Percentiles rank a stretch among this genome's conserved stretches.
Conservation (phyloP, 495 filamentous ascomycete genomes). For the Aspergillus cavernicola region DNA sequence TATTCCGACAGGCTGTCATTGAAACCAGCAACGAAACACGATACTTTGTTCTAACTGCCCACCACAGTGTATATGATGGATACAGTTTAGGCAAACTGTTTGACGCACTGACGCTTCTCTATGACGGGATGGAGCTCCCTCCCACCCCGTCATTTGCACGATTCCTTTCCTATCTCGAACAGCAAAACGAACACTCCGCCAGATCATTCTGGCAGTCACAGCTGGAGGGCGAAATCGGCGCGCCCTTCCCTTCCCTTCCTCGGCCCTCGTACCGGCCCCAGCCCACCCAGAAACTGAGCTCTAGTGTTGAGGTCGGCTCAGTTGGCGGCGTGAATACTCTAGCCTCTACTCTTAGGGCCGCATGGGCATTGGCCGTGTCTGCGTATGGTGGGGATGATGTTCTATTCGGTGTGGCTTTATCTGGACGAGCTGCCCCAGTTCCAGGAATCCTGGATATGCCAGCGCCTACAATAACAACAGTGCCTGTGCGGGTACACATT, state of each 20-base stretch:
- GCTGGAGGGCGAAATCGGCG: slow-evolving; percentile 6
- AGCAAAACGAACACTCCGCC: slow-evolving; percentile 10
- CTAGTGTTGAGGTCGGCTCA: background rate
- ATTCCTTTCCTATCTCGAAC: slow-evolving; percentile 20
- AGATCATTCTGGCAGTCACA: slow-evolving; percentile 5
- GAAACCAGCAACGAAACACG: background rate
- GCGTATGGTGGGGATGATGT: slow-evolving; percentile 33
- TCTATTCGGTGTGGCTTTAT: slow-evolving; percentile 37
- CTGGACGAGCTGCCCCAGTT: slow-evolving; percentile 36
- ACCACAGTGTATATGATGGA: slow-evolving; percentile 61
- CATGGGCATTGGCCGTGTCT: slow-evolving; percentile 37
- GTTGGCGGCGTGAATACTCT: slow-evolving; percentile 25
- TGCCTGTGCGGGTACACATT: slow-evolving; percentile 29
- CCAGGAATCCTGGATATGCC: slow-evolving; percentile 37
- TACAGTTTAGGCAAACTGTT: slow-evolving; percentile 44
- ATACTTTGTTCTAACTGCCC: slow-evolving; percentile 51
- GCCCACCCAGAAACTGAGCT: background rate
- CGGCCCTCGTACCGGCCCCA: background rate
- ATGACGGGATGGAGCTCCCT: background rate
- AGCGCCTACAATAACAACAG: slow-evolving; percentile 41
- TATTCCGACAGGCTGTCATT: slow-evolving; percentile 37
- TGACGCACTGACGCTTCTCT: background rate
- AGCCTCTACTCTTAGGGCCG: slow-evolving; percentile 40
- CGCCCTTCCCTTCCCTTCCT: background rate
- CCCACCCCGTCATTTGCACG: slow-evolving; percentile 13